A percentile compares a stretch with the other conserved stretches of the same genome.
These are phyloP conservation scores for Rhizophlyctis rosea DNA, from an alignment of 192 early-diverging fungal species.

Conservation along the genomic window DNA sequence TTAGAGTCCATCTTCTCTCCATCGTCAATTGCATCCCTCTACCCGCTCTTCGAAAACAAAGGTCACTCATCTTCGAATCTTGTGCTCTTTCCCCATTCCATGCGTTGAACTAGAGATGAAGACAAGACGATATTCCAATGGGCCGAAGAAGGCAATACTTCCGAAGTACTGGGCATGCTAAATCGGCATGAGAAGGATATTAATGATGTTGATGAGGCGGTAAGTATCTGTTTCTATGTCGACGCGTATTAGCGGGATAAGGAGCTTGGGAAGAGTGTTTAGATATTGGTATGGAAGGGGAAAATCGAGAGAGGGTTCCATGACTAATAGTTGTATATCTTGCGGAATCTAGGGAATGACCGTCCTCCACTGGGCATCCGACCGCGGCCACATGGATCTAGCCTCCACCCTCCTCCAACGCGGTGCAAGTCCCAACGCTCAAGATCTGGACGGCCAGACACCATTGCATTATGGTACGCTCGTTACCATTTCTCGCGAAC, in stretches of 20 bases:
- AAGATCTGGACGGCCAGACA: constrained; percentile 33
- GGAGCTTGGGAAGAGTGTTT: background rate
- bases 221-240: background rate
- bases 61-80: no score
- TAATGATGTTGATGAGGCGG: constrained; percentile 9
- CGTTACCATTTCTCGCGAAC: no score
- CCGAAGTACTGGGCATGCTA: constrained; percentile 19
- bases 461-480: constrained; percentile 37
- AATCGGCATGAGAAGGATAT: constrained; percentile 2
- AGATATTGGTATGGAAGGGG: background rate
- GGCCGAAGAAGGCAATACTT: constrained; percentile 28
- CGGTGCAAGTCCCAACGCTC: constrained; percentile 18
- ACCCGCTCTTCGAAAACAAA: no score
- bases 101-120: no score
- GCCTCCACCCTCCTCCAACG: constrained; percentile 7
- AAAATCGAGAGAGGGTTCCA: background rate
- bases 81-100: no score
- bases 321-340: background rate
- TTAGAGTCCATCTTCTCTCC: constrained; percentile 4
- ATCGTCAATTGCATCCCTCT: background rate
- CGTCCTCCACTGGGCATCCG: constrained; percentile 41
- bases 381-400: constrained; percentile 21
- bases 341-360: constrained; percentile 22
- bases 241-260: background rate
- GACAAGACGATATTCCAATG: constrained; percentile 32